Evolutionary conservation across 2,329 filamentous ascomycete genomes (phyloP).

Genomic region (Emergomyces orientalis): DNA sequence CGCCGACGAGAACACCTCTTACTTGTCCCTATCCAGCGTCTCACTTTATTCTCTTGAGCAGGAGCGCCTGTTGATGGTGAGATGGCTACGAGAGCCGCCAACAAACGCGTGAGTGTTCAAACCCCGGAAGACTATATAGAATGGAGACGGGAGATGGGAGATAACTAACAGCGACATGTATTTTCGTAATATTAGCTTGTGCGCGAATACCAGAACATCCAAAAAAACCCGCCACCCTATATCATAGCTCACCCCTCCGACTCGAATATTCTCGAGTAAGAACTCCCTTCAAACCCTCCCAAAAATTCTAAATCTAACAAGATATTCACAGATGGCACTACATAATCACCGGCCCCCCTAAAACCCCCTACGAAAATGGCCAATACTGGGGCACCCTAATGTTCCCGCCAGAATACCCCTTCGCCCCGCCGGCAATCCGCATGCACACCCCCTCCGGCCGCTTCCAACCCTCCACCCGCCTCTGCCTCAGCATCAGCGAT

Average conservation of each 20-base stretch:
- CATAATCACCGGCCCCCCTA: constrained; percentile 86
- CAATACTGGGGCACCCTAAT: constrained; percentile 98
- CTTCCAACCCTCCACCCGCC: constrained; percentile 82
- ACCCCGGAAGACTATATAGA: constrained; percentile 8
- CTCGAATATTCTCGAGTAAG: constrained; percentile 78
- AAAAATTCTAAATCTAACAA: constrained; percentile 11
- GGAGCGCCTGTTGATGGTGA: constrained; percentile 10
- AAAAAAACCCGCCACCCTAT: constrained; percentile 74
- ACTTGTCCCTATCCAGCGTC: not conserved
- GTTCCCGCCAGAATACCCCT: constrained; percentile 94
- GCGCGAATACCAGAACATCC: constrained; percentile 55
- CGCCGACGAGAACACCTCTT: not conserved
- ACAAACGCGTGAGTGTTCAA: constrained; percentile 53
- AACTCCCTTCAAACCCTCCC: not conserved
- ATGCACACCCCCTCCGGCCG: constrained; percentile 97
- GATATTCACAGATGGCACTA: constrained; percentile 65
- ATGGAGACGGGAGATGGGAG: not conserved
- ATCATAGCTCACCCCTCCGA: constrained; percentile 85
- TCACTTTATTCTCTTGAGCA: not conserved
- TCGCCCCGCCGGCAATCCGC: constrained; percentile 90
- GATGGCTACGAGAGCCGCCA: constrained; percentile 65
- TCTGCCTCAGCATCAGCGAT: constrained; percentile 93
- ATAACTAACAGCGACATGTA: constrained; percentile 5
- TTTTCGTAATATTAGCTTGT: constrained; percentile 39
- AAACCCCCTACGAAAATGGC: constrained; percentile 86